A percentile compares a stretch with the other conserved stretches of the same genome.
phyloP scores from a whole-genome alignment of 495 filamentous ascomycete species.

The Hypoxylon trugodes region DNA sequence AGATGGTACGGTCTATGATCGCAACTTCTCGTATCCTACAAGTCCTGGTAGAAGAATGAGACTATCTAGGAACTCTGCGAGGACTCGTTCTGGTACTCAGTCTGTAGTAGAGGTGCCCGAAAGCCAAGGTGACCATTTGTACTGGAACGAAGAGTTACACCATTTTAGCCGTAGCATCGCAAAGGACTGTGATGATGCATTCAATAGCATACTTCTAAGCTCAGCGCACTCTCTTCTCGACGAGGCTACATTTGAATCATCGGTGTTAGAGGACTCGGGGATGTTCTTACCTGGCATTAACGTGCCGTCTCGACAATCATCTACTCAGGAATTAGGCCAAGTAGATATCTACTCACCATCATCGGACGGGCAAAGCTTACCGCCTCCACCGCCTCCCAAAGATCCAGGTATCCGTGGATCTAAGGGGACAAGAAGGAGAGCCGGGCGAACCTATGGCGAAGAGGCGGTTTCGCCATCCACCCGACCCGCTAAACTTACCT shows the following conservation, averaged over 20 bases:
- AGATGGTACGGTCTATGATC: conserved; percentile 31
- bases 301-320: conserved; percentile 7
- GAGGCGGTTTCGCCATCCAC: conserved; percentile 9
- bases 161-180: conserved; percentile 59
- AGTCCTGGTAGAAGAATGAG: conserved; percentile 18
- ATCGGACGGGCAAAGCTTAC: conserved; percentile 56
- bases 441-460: conserved; percentile 1
- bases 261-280: not conserved
- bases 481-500: not conserved
- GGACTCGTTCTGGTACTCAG: conserved; percentile 20
- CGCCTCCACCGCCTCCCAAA: conserved; percentile 62
- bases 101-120: conserved; percentile 19
- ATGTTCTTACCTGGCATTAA: not conserved
- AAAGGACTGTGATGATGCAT: conserved; percentile 73
- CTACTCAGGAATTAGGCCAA: conserved; percentile 19
- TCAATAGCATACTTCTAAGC: conserved; percentile 73
- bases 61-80: conserved; percentile 5
- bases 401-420: conserved; percentile 52
- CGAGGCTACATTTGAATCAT: conserved; percentile 11
- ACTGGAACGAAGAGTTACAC: conserved; percentile 60
- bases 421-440: conserved; percentile 15
- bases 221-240: conserved; percentile 41
- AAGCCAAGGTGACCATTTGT: conserved; percentile 23
- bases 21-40: conserved; percentile 24
- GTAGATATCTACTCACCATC: conserved; percentile 11